Conservation (phyloP, 2,329 filamentous ascomycete species). For the Fusarium mundagurra region DNA sequence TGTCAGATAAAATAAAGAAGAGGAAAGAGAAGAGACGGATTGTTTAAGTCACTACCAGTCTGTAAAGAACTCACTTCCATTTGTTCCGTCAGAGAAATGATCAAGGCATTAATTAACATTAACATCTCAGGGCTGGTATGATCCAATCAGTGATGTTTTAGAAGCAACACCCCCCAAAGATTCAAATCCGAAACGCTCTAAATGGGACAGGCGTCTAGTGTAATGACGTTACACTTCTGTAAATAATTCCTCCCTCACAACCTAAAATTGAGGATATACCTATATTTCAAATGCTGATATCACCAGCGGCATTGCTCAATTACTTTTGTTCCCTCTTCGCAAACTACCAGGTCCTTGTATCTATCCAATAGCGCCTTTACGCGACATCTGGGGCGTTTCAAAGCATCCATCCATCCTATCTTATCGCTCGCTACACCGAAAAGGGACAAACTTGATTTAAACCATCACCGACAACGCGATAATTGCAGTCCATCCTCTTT, state of each 20-base stretch:
- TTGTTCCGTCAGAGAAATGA: not conserved
- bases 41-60: not conserved
- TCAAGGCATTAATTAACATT: not conserved
- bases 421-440: conserved; percentile 27
- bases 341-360: not conserved
- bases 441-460: conserved; percentile 26
- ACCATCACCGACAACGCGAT: conserved; percentile 13
- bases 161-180: conserved; percentile 11
- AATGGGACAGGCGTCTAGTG: not conserved
- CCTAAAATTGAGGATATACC: not conserved
- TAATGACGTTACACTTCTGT: conserved; percentile 36
- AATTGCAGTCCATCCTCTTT: conserved; percentile 3
- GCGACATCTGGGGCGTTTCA: not conserved
- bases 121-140: not conserved
- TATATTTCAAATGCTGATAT: not conserved
- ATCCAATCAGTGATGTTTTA: conserved; percentile 37
- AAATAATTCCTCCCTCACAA: not conserved
- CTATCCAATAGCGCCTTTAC: not conserved
- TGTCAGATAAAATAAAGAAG: not conserved
- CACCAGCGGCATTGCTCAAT: not conserved
- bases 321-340: not conserved
- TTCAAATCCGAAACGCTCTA: conserved; percentile 32
- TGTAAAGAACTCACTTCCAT: not conserved
- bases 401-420: not conserved
- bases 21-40: not conserved